Percentiles rank a stretch among this genome's conserved stretches.
phyloP scores from a whole-genome alignment of 164 flowering plant species.

The Kalanchoe fedtschenkoi region DNA sequence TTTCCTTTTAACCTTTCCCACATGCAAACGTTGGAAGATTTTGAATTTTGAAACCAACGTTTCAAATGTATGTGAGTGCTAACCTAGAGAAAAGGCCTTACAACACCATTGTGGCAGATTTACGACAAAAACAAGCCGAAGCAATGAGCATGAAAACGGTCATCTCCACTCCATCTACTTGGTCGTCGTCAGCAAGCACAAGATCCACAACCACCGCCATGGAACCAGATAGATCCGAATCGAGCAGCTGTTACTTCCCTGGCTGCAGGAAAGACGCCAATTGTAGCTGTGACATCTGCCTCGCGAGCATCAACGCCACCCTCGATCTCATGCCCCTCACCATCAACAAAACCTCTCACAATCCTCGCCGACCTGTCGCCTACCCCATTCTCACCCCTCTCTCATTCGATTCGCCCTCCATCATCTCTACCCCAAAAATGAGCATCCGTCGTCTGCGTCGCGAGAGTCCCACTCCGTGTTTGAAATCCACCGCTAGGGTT shows the following conservation, averaged over 20 bases:
- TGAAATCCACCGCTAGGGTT: slow-evolving; percentile 27
- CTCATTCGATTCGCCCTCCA: slow-evolving; percentile 25
- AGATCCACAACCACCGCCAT: slow-evolving; percentile 25
- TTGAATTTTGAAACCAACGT: too few species aligned
- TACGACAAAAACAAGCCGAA: too few species aligned
- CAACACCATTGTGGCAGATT: too few species aligned
- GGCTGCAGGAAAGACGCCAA: slow-evolving; percentile 78
- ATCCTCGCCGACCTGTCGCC: slow-evolving; percentile 28
- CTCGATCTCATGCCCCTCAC: slow-evolving; percentile 65
- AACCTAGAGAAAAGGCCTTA: too few species aligned
- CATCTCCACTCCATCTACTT: slow-evolving; percentile 11
- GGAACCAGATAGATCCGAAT: slow-evolving; percentile 26
- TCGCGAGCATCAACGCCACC: slow-evolving; percentile 79
- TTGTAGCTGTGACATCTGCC: slow-evolving; percentile 72
- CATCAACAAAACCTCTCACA: slow-evolving; percentile 39
- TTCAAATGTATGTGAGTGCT: too few species aligned
- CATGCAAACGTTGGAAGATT: too few species aligned
- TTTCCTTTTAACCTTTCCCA: too few species aligned
- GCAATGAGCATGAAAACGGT: slow-evolving; percentile 26
- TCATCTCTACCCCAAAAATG: slow-evolving; percentile 34
- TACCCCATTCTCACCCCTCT: slow-evolving; percentile 26
- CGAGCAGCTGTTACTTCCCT: slow-evolving; percentile 64
- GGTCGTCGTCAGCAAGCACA: slow-evolving; percentile 23
- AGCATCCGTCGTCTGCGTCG: neutral
- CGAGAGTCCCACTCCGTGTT: slow-evolving; percentile 17